A percentile compares a stretch with the other conserved stretches of the same genome.
Conservation (phyloP, 371 early-diverging fungal genomes). For the Phascolomyces articulosus region DNA sequence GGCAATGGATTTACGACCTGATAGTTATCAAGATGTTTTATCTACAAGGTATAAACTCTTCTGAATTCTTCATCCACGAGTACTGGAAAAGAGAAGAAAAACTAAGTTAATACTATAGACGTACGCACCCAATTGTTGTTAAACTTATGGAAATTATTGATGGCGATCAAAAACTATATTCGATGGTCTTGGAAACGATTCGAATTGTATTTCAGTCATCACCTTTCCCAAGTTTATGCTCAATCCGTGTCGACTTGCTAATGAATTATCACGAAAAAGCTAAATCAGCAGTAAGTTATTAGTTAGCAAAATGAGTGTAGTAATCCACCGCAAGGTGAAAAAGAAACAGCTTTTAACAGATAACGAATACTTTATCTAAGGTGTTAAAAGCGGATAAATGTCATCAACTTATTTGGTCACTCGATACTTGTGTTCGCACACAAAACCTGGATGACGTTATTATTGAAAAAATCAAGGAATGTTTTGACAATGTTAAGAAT, state of each 20-base stretch:
- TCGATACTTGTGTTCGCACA: conserved; percentile 70
- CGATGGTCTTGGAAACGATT: conserved; percentile 59
- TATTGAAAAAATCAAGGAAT: conserved; percentile 65
- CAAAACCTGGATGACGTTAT: conserved; percentile 69
- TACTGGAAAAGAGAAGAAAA: neutral
- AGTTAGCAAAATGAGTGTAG: too few relatives aligned
- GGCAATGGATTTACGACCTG: conserved; percentile 53
- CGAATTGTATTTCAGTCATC: conserved; percentile 60
- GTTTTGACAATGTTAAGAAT: conserved; percentile 61
- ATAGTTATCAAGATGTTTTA: conserved; percentile 51
- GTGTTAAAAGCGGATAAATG: conserved; percentile 58
- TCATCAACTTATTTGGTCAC: conserved; percentile 65
- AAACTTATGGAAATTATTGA: conserved; percentile 59
- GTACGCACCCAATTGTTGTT: conserved; percentile 55
- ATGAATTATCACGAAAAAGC: conserved; percentile 71
- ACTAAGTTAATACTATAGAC: conserved; percentile 30
- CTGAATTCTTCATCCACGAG: neutral
- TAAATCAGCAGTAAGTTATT: conserved; percentile 35
- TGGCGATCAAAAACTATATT: conserved; percentile 59
- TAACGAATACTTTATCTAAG: conserved; percentile 12
- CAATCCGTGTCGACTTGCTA: conserved; percentile 69
- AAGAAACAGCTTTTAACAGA: too few relatives aligned
- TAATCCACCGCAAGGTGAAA: too few relatives aligned
- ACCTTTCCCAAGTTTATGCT: conserved; percentile 62
- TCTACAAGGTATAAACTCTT: conserved; percentile 39